Percentiles rank a stretch among this genome's conserved stretches.
These are phyloP conservation scores for Ascoidea rubescens DNA, from an alignment of 805 yeast genomes.

Conservation along the genomic window DNA sequence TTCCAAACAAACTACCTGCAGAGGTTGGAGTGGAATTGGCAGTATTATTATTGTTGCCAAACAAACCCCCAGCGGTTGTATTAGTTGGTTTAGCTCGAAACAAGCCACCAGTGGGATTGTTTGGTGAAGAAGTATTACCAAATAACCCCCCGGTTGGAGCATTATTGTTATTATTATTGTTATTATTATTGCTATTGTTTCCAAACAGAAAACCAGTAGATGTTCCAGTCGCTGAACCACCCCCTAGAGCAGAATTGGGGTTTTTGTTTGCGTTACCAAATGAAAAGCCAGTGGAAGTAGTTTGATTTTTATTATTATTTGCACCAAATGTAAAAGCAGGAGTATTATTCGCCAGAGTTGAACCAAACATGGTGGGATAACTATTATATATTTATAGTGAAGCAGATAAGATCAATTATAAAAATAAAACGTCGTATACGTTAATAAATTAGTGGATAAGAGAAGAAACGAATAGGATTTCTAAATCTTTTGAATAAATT, in stretches of 20 bases:
- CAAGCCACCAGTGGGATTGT: conserved; percentile 15
- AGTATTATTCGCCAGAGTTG: background rate
- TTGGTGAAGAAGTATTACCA: conserved; percentile 15
- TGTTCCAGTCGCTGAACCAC: conserved; percentile 11
- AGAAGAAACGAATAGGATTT: background rate
- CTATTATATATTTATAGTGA: conserved; percentile 5
- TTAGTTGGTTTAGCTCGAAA: conserved; percentile 15
- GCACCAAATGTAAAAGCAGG: conserved; percentile 1
- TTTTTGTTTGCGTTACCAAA: conserved; percentile 1
- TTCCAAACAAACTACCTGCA: conserved; percentile 17
- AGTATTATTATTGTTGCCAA: conserved; percentile 20
- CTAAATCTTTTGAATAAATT: no score
- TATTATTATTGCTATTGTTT: conserved; percentile 14
- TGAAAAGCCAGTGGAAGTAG: background rate
- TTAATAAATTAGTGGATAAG: background rate
- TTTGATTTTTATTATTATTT: background rate
- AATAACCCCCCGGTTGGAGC: conserved; percentile 15
- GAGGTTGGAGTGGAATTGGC: background rate
- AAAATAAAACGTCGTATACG: conserved; percentile 1
- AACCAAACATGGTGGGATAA: conserved; percentile 2
- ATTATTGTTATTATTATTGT: conserved; percentile 15
- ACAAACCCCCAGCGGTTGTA: conserved; percentile 22
- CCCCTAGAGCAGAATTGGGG: background rate
- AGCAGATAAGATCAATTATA: conserved; percentile 5
- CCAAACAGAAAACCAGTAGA: conserved; percentile 24